Base-by-base conservation (phyloP, 257 asterid genomes). In the Salvia miltiorrhiza region DNA sequence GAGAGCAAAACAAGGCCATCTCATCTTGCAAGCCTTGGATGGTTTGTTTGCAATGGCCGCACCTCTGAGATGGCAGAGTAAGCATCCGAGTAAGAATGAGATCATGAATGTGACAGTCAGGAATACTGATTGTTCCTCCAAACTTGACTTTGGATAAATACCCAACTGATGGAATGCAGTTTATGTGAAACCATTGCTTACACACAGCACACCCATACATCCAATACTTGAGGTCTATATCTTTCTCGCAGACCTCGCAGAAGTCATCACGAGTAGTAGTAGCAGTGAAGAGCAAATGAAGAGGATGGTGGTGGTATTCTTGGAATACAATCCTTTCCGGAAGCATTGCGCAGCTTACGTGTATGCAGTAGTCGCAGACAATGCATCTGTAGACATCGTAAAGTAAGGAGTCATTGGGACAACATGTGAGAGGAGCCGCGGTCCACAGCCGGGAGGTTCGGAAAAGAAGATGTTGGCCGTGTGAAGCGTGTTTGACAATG, bases 61-160 rank as follows among this genome's bases (percentile, higher is more conserved):
- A 68, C 5, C 45, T 54, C 64, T 68, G 48, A 32, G 39, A 12
- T 14, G 17, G 16, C 8, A 39, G 7, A 3, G 30, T 23, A 10
- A 68, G 73, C 73, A 68, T 68, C 55, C 73, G 73, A 16, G 44
- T 54, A 8, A 54, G 65, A 40, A 28, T 1, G 9, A 68, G 65
- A 26, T 55, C 56, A 55, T 68, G 73, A 7, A 0, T 16, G 17
- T 37, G 63, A 6, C 17, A n/a, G 0, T 9, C 0, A 0, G 26
- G 16, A 20, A 28, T 16, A 6, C 0, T 26, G 12, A n/a, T 16
- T 12, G 63, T 35, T 35, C 28, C 41, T 10, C 72, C 64, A 8
- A 67, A 52, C 54, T 52, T 67, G 7, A 67, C 52, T 39, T 67
- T 67, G 52, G 54, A 53, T 7, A 53, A 5, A 21, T 7, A 1